Evolutionary conservation across 345 rosid genomes (phyloP).

Genomic region (Citrus sp.): DNA sequence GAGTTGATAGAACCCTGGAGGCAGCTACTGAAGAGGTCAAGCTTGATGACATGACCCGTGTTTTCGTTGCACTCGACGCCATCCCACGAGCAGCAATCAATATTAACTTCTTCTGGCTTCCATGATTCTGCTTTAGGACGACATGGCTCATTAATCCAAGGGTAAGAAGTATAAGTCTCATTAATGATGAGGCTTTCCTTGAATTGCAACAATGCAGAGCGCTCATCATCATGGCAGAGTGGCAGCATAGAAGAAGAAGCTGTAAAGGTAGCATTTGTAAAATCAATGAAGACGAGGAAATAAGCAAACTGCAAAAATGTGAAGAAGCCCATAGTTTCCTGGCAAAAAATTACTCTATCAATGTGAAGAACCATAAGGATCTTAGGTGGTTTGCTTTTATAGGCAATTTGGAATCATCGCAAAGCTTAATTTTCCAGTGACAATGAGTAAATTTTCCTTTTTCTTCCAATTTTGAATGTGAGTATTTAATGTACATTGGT

Average conservation of each 20-base stretch:
- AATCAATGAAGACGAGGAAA: not conserved
- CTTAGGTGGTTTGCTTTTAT: too few relatives aligned
- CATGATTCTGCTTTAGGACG: not conserved
- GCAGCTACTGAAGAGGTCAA: not conserved
- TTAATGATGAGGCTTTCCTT: not conserved
- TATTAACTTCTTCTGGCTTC: not conserved
- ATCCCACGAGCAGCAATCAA: not conserved
- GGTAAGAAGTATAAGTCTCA: too few relatives aligned
- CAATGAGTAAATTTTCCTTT: too few relatives aligned
- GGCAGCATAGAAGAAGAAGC: not conserved
- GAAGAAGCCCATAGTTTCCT: too few relatives aligned
- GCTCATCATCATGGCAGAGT: not conserved
- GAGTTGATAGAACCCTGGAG: slow-evolving; percentile 1
- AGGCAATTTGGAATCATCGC: too few relatives aligned
- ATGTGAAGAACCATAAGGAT: too few relatives aligned
- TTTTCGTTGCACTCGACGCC: not conserved
- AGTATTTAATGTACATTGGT: too few relatives aligned
- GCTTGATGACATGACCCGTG: not conserved
- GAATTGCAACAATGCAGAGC: slow-evolving; percentile 5
- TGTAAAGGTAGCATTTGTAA: not conserved
- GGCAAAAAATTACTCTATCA: too few relatives aligned
- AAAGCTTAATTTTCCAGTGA: too few relatives aligned
- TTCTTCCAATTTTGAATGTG: too few relatives aligned
- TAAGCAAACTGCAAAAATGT: not conserved
- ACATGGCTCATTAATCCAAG: too few relatives aligned